These are phyloP conservation scores for Tubosaeta brunneosetosa DNA, from an alignment of 768 basidiomycete species.

Conservation along the genomic window DNA sequence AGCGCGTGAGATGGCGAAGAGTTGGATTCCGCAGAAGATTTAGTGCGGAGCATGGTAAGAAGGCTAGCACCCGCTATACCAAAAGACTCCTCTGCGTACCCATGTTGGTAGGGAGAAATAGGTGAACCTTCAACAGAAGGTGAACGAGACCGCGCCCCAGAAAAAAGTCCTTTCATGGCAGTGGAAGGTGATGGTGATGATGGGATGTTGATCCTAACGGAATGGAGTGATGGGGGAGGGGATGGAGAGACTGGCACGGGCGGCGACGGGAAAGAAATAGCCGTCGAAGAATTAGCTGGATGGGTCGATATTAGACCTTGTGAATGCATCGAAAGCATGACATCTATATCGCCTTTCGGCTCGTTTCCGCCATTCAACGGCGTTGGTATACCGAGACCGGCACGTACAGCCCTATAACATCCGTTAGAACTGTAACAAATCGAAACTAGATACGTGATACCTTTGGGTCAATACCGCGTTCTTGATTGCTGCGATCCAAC, in stretches of 20 bases:
- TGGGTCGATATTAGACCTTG: constrained; percentile 48
- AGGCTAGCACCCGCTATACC: constrained; percentile 51
- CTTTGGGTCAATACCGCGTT: constrained; percentile 65
- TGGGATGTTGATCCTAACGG: constrained; percentile 17
- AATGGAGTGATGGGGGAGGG: constrained; percentile 27
- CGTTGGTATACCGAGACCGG: constrained; percentile 52
- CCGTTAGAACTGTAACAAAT: constrained; percentile 1
- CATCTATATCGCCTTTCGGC: constrained; percentile 77
- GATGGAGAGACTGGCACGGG: constrained; percentile 24
- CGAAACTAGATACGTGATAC: constrained; percentile 31
- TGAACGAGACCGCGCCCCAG: constrained; percentile 24
- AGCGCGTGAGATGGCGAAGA: constrained; percentile 30
- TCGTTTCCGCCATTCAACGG: constrained; percentile 45
- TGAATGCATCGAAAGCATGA: constrained; percentile 74
- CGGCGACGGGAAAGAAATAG: constrained; percentile 11
- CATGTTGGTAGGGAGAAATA: constrained; percentile 30
- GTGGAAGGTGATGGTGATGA: constrained; percentile 15
- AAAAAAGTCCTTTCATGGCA: constrained; percentile 20
- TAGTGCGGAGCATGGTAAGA: constrained; percentile 46
- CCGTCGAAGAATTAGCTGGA: constrained; percentile 8
- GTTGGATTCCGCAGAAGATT: constrained; percentile 28
- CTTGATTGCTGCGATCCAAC: constrained; percentile 76
- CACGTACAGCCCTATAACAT: constrained; percentile 54
- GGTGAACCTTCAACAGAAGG: constrained; percentile 44
- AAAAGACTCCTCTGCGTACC: constrained; percentile 50